phyloP scores from a whole-genome alignment of 495 filamentous ascomycete species.

The Trichoderma reesei region DNA sequence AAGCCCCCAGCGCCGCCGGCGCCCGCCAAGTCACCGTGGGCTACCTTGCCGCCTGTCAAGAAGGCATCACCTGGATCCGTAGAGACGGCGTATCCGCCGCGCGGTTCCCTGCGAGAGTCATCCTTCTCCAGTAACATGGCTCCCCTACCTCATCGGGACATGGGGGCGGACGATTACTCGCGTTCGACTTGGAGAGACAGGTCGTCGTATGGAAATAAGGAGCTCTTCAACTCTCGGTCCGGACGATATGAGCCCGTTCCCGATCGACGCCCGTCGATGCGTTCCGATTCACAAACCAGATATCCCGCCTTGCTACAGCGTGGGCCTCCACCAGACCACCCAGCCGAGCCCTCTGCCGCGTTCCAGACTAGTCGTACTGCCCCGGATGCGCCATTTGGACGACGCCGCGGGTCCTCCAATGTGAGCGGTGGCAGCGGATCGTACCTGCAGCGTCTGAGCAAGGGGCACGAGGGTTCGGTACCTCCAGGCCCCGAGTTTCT shows the following conservation, averaged over 20 bases:
- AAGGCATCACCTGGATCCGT: slow-evolving; percentile 60
- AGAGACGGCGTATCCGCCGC: slow-evolving; percentile 25
- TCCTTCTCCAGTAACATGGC: slow-evolving; percentile 29
- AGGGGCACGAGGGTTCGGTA: slow-evolving; percentile 34
- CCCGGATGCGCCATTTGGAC: slow-evolving; percentile 62
- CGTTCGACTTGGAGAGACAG: slow-evolving; percentile 66
- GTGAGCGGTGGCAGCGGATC: slow-evolving; percentile 84
- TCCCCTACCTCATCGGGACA: slow-evolving; percentile 56
- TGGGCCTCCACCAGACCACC: slow-evolving; percentile 50
- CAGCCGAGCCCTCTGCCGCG: slow-evolving; percentile 86
- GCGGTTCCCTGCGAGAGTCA: slow-evolving; percentile 14
- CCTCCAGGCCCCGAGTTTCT: slow-evolving; percentile 33
- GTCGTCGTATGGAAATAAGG: slow-evolving; percentile 46
- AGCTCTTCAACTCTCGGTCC: slow-evolving; percentile 89
- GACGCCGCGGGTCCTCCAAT: slow-evolving; percentile 85
- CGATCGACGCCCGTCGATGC: slow-evolving; percentile 61
- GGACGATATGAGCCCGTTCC: slow-evolving; percentile 86
- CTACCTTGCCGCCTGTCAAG: slow-evolving; percentile 71
- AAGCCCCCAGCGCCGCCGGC: slow-evolving; percentile 64
- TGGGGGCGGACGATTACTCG: slow-evolving; percentile 91
- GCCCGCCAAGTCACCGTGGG: slow-evolving; percentile 86
- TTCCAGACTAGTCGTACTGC: slow-evolving; percentile 72
- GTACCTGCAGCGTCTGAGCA: slow-evolving; percentile 39
- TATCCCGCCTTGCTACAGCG: slow-evolving; percentile 77
- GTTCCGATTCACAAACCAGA: slow-evolving; percentile 55